Evolutionary conservation across 257 asterid genomes (phyloP).

Genomic region (Gentiana macrophylla): DNA sequence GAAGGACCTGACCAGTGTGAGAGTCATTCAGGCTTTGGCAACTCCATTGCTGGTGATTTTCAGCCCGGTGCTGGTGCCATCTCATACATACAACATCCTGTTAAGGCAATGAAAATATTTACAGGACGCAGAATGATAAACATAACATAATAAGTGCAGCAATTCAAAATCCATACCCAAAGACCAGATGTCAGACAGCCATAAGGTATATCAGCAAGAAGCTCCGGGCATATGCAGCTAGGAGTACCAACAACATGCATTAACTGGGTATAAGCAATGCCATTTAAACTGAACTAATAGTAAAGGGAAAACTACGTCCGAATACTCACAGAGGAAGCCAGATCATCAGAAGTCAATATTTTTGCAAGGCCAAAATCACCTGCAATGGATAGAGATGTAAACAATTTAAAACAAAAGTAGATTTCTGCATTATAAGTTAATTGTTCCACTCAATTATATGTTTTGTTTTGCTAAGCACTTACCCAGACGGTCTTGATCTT

Average conservation of each 20-base stretch:
- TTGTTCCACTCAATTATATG: no score
- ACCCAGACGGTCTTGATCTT: slow-evolving; percentile 91
- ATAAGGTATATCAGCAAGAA: slow-evolving; percentile 98
- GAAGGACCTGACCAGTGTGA: no score
- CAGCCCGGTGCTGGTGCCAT: no score
- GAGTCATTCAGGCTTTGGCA: no score
- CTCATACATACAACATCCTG: slow-evolving; percentile 95
- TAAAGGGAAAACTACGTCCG: slow-evolving; percentile 5
- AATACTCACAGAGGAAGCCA: slow-evolving; percentile 88
- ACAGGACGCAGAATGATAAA: slow-evolving; percentile 9
- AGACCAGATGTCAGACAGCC: slow-evolving; percentile 99
- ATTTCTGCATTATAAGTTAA: neutral
- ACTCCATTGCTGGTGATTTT: no score
- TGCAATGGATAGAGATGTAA: no score
- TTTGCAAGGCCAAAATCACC: slow-evolving; percentile 99
- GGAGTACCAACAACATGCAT: slow-evolving; percentile 98
- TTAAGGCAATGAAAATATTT: slow-evolving; percentile 6
- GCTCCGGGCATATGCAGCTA: slow-evolving; percentile 99
- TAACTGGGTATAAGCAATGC: neutral
- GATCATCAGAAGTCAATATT: slow-evolving; percentile 80
- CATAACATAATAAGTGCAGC: slow-evolving; percentile 9
- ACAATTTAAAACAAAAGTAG: no score
- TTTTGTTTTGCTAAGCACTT: slow-evolving; percentile 14
- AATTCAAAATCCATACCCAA: slow-evolving; percentile 44
- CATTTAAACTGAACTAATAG: neutral